Base-by-base conservation (phyloP, 768 basidiomycete species). In the Lactarius hengduanensis region DNA sequence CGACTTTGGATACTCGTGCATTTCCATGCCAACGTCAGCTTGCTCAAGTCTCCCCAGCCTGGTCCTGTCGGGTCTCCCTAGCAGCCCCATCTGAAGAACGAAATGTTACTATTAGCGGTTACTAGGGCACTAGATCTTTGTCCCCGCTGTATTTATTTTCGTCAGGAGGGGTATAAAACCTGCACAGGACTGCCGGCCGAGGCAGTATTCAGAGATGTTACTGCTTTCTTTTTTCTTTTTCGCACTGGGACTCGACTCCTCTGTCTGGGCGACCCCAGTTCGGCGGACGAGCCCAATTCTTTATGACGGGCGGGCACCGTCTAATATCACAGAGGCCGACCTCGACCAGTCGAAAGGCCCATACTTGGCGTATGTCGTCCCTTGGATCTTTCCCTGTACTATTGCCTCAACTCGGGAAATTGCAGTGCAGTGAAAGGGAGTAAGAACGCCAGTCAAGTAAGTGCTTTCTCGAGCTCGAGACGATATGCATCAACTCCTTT, bases 371-470 rank as follows among this genome's bases (percentile, higher is more conserved):
- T 88, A 66, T 70, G 83, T 76, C 5, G 20, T 60, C 20, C 3
- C 22, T 1, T 18, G 13, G 16, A 18, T 15, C 20, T 20, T 1
- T 41, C 28, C n/a, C 2, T 32, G 32, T 36, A n/a, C n/a, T n/a
- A 8, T 40, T 26, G 53, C 9, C n/a, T 32, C 45, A 43, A 26
- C 20, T 38, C 26, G 59, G 11, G 22, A 20, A 15, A n/a, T 32
- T 30, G 4, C 60, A 87, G 85, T 6, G 83, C 77, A 3, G 86
- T 87, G 32, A 86, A 85, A 71, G 85, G 86, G 5, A 76, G 77
- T 11, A 73, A 83, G 65, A 78, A 78, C 68, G 85, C 84, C 18
- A 80, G 80, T 20, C 77, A 85, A 68, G 84, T 84, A 70, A 68
- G 78, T 73, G n/a, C 57, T 41, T 56, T 55, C 60, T 30, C n/a